phyloP scores from a whole-genome alignment of 805 yeast species.

The Blastobotrys terrestris region DNA sequence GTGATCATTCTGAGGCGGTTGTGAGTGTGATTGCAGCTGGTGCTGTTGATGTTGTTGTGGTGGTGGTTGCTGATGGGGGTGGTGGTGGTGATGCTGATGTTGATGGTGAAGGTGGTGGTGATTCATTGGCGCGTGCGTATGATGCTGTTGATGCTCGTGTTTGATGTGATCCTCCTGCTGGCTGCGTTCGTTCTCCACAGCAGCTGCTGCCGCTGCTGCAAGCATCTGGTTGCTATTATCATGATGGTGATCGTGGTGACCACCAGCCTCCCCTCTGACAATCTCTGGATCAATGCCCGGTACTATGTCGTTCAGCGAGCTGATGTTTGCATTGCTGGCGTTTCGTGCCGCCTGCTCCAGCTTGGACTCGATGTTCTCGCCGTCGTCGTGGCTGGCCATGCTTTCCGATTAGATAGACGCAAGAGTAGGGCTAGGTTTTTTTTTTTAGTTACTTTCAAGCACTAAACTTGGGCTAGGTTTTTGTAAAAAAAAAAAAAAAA shows the following conservation, averaged over 20 bases:
- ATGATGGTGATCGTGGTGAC: not conserved
- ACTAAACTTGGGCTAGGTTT: not conserved
- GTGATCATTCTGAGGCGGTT: not conserved
- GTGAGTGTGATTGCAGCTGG: not conserved
- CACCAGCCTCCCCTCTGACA: conserved; percentile 23
- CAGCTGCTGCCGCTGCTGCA: conserved; percentile 1
- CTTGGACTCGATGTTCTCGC: not conserved
- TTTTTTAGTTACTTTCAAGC: not conserved
- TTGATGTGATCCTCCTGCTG: no score
- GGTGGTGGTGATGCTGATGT: conserved; percentile 9
- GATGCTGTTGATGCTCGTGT: not conserved
- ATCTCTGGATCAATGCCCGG: conserved; percentile 29
- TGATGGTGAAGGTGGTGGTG: conserved; percentile 7
- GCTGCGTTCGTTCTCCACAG: conserved; percentile 4
- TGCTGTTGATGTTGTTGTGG: conserved; percentile 9
- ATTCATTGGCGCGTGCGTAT: conserved; percentile 3
- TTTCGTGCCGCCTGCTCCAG: not conserved
- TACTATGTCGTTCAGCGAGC: conserved; percentile 3
- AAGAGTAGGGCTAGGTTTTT: not conserved
- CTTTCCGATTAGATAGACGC: not conserved
- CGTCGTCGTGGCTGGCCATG: not conserved
- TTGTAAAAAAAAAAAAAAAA: not conserved
- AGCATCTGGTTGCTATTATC: not conserved
- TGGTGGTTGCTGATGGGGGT: conserved; percentile 7
- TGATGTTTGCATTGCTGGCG: not conserved